Conservation (phyloP, 352 stramenopile genomes). For the Globisporangium lucens region DNA sequence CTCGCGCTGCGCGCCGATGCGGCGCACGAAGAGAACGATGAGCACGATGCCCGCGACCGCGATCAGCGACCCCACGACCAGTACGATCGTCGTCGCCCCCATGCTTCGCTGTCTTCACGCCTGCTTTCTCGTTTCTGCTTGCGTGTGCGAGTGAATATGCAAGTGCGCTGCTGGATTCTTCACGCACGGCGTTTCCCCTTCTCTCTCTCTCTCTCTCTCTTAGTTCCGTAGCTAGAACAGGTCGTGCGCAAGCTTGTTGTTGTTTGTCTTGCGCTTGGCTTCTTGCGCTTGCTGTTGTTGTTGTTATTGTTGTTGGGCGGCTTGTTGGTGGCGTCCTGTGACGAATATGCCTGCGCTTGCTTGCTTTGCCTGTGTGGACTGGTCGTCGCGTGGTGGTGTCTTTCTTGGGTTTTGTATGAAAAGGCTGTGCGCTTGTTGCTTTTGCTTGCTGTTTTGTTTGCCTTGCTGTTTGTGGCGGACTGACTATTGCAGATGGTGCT, state of each 20-base stretch:
- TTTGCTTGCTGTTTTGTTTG: neutral
- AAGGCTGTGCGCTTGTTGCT: neutral
- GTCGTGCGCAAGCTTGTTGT: neutral
- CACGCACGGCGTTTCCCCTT: neutral
- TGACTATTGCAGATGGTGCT: neutral
- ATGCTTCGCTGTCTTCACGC: slow-evolving; percentile 8
- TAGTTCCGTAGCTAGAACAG: neutral
- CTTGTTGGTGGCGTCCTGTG: neutral
- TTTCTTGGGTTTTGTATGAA: neutral
- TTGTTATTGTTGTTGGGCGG: too few relatives aligned
- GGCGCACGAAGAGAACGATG: slow-evolving; percentile 44
- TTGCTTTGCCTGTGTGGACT: neutral
- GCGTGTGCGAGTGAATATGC: neutral
- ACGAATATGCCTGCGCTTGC: neutral
- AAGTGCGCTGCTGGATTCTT: neutral
- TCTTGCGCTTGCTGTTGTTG: neutral
- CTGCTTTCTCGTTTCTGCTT: neutral
- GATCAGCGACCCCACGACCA: slow-evolving; percentile 40
- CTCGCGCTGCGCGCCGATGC: slow-evolving; percentile 33
- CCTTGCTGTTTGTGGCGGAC: neutral
- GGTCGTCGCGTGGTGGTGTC: neutral
- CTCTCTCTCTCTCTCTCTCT: neutral
- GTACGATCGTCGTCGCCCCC: slow-evolving; percentile 25
- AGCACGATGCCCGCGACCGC: slow-evolving; percentile 39
- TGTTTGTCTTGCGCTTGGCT: neutral